Evolutionary conservation across 2,329 filamentous ascomycete genomes (phyloP), one percentile per base, ranked within the genome.

Genomic region (Trichoderma aggressivum): DNA sequence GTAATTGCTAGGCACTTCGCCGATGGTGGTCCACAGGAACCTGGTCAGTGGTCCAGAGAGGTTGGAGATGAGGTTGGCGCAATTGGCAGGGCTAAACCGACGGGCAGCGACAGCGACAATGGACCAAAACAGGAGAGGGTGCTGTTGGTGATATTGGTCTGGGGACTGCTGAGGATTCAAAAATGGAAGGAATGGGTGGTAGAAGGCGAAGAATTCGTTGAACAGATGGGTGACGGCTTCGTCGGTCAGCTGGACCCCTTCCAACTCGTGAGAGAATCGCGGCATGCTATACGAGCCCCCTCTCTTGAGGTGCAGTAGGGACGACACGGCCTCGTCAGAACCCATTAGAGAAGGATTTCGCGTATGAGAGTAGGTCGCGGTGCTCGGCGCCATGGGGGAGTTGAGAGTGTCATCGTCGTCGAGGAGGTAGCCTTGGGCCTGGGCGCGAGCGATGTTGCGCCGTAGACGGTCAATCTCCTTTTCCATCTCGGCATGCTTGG

Each of bases 401-500:
- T 88, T 85, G 60, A 88, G 81, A 68, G 88, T 86, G 56, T 89
- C 86, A 56, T 89, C 84, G 12, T 87, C 86, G 24, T 87, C 87
- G 5, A 87, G 75, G 16, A 84, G 77, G 74, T 84, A 90, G 71
- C 89, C 89, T 75, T 90, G 87, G 24, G 84, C 77, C 76, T 88
- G 86, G 72, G 90, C 90, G 74, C 86, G 84, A 70, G 87, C 83
- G 73, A 92, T 84, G 76, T 85, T 88, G 59, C 89, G 86, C 65
- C 90, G 87, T 74, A 91, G 81, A 73, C 85, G 88, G 71, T 93
- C 91, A 77, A 94, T 92, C 80, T 94, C 91, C 81, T 90, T 92
- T 79, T 94, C 92, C 92, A 94, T 94, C 82, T 94, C 92, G 77
- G 92, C 92, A 81, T 95, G 92, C 79, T 93, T 92, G 74, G 89